Conservation (phyloP, 2,329 filamentous ascomycete genomes). For the Coniochaeta sp. region DNA sequence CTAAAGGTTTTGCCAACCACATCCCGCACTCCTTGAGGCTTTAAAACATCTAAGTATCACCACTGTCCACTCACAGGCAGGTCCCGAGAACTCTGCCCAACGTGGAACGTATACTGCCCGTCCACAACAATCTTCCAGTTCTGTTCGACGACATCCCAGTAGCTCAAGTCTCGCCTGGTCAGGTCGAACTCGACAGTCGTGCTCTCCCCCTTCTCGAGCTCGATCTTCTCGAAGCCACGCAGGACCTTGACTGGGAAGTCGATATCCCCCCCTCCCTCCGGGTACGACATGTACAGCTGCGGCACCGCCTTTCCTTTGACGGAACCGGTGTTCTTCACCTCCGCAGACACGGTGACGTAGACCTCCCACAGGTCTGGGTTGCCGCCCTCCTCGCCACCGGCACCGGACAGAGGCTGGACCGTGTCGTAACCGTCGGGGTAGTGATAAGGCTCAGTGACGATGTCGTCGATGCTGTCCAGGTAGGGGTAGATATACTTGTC, state of each 20-base stretch:
- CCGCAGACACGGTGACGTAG: slow-evolving; percentile 40
- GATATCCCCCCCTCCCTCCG: slow-evolving; percentile 21
- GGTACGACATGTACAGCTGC: slow-evolving; percentile 40
- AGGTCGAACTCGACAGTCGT: slow-evolving; percentile 48
- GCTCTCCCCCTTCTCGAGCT: slow-evolving; percentile 45
- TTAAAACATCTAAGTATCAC: slow-evolving; percentile 9
- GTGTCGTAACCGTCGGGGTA: slow-evolving; percentile 51
- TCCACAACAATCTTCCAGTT: slow-evolving; percentile 52
- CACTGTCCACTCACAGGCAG: slow-evolving; percentile 9
- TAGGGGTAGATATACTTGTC: slow-evolving; percentile 71
- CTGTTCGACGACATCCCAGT: slow-evolving; percentile 61
- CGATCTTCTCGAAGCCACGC: slow-evolving; percentile 66
- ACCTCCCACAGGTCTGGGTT: slow-evolving; percentile 58
- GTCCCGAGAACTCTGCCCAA: slow-evolving; percentile 17
- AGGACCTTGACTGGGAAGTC: slow-evolving; percentile 65
- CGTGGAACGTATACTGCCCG: slow-evolving; percentile 14
- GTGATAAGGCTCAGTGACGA: slow-evolving; percentile 29
- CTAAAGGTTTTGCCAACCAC: background rate
- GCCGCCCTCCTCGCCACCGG: slow-evolving; percentile 62
- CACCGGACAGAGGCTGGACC: slow-evolving; percentile 44
- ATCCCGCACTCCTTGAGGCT: no score
- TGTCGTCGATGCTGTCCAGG: slow-evolving; percentile 38
- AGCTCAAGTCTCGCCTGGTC: slow-evolving; percentile 63
- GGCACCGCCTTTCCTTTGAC: slow-evolving; percentile 33
- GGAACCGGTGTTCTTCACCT: slow-evolving; percentile 46